Base-by-base conservation (phyloP, 2,329 filamentous ascomycete species). In the Colletotrichum paranaense region DNA sequence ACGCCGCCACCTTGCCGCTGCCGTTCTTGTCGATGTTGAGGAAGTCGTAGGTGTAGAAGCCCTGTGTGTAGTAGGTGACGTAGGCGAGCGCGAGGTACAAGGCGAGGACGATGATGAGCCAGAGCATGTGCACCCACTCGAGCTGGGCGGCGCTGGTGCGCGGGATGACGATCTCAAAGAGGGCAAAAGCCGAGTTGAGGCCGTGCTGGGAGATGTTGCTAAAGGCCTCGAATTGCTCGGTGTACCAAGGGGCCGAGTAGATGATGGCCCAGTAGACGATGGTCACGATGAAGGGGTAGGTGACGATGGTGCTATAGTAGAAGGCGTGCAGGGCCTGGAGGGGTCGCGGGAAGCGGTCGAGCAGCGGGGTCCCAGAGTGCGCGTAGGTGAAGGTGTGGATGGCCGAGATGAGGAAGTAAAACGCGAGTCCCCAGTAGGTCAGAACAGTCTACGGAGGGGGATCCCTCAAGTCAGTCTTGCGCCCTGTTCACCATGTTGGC, bases 381-480 rank as follows among this genome's bases (percentile, higher is more conserved):
- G 89, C 88, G 83, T 96, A 97, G 60, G 87, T 88, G 65, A 90
- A 84, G 6, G 93, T 95, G 84, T 97, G 94, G 22, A 90, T 75
- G 22, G 92, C 87, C 1, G 92, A 87, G 78, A 92, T 84, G 69
- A 91, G 86, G 80, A 92, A 92, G 86, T 97, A 97, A 84, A 95
- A 96, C 28, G 89, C 91, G 46, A 96, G 84, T 2, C 94, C 94
- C 93, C 93, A 97, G 87, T 92, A 97, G 11, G 93, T 94, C 72
- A 97, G 85, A 78, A 92, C 87, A 32, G 95, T 97, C 42, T 49
- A 49, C 42, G 42, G 7, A 8, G 16, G 6, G 16, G 19, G 6
- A 2, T 19, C 5, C 16, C 16, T 46, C 16, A n/a, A 4, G 42
- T 49, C 19, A 49, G 42, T 49, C 42, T 42, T 42, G 19, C 42